Conservation (phyloP, 768 basidiomycete species). For the Russula sp. region DNA sequence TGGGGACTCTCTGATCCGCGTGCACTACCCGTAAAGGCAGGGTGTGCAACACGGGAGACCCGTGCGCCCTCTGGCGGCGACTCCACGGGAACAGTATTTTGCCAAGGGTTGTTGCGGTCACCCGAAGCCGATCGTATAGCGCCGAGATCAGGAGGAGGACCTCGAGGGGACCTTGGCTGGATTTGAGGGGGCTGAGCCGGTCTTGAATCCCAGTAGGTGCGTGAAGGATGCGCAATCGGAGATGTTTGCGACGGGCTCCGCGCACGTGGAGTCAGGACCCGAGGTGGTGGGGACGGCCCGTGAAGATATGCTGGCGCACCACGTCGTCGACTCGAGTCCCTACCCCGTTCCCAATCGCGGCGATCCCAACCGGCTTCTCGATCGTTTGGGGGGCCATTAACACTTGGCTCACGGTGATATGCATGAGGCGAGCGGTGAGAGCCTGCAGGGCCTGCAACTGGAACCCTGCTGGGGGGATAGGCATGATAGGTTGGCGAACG, state of each 20-base stretch:
- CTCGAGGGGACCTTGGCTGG: constrained; percentile 27
- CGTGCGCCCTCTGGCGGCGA: constrained; percentile 26
- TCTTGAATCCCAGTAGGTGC: constrained; percentile 58
- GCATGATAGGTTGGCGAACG: constrained; percentile 48
- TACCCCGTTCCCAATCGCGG: constrained; percentile 51
- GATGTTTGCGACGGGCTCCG: constrained; percentile 41
- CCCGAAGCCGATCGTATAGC: constrained; percentile 9
- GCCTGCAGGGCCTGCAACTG: constrained; percentile 42
- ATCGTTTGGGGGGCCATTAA: constrained; percentile 43
- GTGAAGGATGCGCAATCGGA: constrained; percentile 47
- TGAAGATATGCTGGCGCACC: constrained; percentile 31
- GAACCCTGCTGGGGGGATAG: constrained; percentile 46
- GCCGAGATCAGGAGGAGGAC: constrained; percentile 3
- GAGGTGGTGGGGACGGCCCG: constrained; percentile 31
- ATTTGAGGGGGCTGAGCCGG: constrained; percentile 33
- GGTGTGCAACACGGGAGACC: constrained; percentile 28
- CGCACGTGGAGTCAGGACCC: constrained; percentile 40
- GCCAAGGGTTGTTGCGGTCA: constrained; percentile 16
- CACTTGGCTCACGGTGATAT: constrained; percentile 46
- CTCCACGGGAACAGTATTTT: constrained; percentile 7
- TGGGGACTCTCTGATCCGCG: constrained; percentile 58
- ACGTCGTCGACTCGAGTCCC: constrained; percentile 21
- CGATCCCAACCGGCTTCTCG: constrained; percentile 58
- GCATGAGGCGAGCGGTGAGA: constrained; percentile 57
- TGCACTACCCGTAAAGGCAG: constrained; percentile 29